Percentiles rank a stretch among this genome's conserved stretches.
Conservation (phyloP, 768 basidiomycete species). For the Boletus edulis region DNA sequence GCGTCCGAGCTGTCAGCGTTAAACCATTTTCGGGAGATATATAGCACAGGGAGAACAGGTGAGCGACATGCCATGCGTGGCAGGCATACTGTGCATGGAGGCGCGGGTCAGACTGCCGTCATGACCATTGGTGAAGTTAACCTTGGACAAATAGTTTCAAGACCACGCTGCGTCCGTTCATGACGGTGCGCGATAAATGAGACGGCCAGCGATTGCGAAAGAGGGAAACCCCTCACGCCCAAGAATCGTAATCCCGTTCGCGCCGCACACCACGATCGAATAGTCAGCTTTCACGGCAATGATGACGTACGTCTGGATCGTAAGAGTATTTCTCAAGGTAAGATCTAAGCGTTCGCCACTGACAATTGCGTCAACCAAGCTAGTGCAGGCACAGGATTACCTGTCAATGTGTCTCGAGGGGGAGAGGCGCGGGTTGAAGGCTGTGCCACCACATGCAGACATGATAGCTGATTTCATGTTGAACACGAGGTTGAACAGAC, state of each 20-base stretch:
- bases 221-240: slow-evolving; percentile 18
- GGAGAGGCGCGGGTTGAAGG: slow-evolving; percentile 1
- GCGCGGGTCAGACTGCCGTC: slow-evolving; percentile 20
- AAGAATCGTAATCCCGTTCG: slow-evolving; percentile 12
- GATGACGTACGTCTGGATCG: slow-evolving; percentile 29
- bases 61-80: slow-evolving; percentile 13
- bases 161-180: slow-evolving; percentile 19
- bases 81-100: slow-evolving; percentile 18
- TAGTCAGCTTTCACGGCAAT: slow-evolving; percentile 12
- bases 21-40: slow-evolving; percentile 23
- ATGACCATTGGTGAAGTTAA: slow-evolving; percentile 14
- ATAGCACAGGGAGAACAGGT: slow-evolving; percentile 13
- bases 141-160: slow-evolving; percentile 11
- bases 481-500: slow-evolving; percentile 24
- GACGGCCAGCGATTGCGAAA: slow-evolving; percentile 14
- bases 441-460: slow-evolving; percentile 14
- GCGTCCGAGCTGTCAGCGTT: slow-evolving; percentile 5
- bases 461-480: slow-evolving; percentile 13
- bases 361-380: slow-evolving; percentile 6
- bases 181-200: slow-evolving; percentile 10
- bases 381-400: slow-evolving; percentile 14
- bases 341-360: slow-evolving; percentile 22
- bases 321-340: slow-evolving; percentile 18
- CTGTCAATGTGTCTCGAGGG: neutral
- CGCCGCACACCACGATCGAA: slow-evolving; percentile 7